Evolutionary conservation across 306 rosid genomes (phyloP).

Genomic region (Cajanus cajan): DNA sequence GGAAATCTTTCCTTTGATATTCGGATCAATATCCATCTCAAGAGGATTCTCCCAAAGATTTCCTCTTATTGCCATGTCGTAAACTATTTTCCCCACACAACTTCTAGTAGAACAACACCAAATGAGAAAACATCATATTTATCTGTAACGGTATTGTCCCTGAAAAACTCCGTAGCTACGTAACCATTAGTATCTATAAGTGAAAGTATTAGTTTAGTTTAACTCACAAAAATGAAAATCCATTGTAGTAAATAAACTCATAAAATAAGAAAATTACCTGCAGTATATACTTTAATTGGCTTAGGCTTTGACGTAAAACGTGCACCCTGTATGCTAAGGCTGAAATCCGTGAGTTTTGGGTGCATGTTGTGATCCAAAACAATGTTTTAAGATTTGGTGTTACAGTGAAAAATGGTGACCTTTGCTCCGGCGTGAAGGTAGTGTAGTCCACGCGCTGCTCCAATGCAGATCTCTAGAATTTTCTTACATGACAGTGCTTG

Average conservation of each 20-base stretch:
- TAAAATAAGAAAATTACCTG: not conserved
- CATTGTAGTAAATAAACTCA: not conserved
- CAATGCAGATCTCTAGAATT: conserved; percentile 3
- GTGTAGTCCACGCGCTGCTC: conserved; percentile 2
- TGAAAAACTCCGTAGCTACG: not conserved
- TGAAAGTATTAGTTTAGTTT: not conserved
- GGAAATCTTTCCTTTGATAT: conserved; percentile 30
- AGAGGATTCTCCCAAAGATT: not conserved
- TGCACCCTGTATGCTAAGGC: not conserved
- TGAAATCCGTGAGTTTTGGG: not conserved
- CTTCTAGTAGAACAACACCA: not conserved
- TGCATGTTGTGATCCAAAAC: not conserved
- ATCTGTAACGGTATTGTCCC: not conserved
- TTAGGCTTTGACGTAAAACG: not conserved
- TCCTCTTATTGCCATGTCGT: not conserved
- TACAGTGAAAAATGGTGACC: not conserved
- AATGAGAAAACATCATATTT: not conserved
- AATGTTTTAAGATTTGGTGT: not conserved
- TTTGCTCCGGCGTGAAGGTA: conserved; percentile 24
- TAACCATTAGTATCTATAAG: not conserved
- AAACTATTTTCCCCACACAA: not conserved
- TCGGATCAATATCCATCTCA: not conserved
- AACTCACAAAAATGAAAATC: not conserved
- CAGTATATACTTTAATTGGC: not conserved
- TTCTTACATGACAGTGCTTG: not conserved